phyloP scores from a whole-genome alignment of 345 rosid species.

The Eucalyptus tenuipes region DNA sequence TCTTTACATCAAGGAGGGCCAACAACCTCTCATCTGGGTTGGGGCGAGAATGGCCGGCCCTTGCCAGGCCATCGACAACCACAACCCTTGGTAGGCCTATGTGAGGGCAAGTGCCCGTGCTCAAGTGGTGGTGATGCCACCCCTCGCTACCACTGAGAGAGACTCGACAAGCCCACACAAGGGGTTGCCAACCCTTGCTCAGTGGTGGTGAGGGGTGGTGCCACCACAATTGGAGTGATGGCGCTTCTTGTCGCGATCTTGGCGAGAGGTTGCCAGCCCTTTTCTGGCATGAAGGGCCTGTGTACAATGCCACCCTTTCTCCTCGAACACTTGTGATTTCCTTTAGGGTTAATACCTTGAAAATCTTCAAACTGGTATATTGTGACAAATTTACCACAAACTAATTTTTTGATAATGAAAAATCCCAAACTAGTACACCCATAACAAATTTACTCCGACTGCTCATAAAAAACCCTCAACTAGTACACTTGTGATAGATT shows the following conservation, averaged over 20 bases:
- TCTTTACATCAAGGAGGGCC: no score
- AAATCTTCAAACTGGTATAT: no score
- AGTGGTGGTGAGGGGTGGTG: background rate
- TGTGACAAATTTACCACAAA: no score
- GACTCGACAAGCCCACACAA: background rate
- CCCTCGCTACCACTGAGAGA: background rate
- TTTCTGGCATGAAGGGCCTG: no score
- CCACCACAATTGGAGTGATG: rapidly evolving
- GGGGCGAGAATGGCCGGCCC: background rate
- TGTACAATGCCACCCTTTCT: no score
- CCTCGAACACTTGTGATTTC: background rate
- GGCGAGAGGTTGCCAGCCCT: background rate
- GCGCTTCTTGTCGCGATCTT: background rate
- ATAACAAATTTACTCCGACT: no score
- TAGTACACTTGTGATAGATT: no score
- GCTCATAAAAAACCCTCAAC: no score
- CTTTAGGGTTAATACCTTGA: no score
- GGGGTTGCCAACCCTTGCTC: background rate
- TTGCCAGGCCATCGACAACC: background rate
- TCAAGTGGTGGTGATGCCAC: background rate
- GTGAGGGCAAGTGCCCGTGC: background rate
- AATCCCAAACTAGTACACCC: no score
- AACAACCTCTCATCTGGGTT: no score
- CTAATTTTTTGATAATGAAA: no score
- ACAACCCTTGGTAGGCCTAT: background rate